Evolutionary conservation across 345 rosid species (phyloP), one percentile per base, ranked within the genome.

Genomic region (Dipteronia dyeriana): DNA sequence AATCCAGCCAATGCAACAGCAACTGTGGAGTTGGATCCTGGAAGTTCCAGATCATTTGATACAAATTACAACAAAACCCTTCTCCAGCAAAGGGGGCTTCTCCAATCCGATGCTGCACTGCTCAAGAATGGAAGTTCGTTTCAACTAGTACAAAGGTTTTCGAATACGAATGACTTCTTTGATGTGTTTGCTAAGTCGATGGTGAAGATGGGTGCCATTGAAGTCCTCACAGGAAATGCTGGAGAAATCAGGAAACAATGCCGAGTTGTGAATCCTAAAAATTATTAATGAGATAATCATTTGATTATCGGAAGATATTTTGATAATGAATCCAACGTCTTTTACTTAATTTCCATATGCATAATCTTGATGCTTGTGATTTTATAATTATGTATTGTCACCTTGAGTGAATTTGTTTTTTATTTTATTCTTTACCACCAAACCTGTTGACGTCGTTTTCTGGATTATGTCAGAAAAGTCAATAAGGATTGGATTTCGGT

Each of bases 231-330:
- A 0, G 86, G 84, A 20, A 54, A 70, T 23, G 20, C 72, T 13
- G 91, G 94, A 75, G 93, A 90, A 77, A 86, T 89, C 75, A 88
- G 93, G 69, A 79, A 23, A 45, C 82, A 85, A 0, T 89, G 94
- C 45, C 86, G 76, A 1, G 7, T 67, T 19, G 77, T 87, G 60
- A 89, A 90, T 73, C 38, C 38, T 34, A 34, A 34, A 34, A 4
- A 34, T 34, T 34, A 34, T 4, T 34, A 34, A 34, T 34, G 6
- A 34, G 38, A 34, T 34, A 0, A 34, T 5, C 38, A 34, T 34
- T 34, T 34, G 7, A 34, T 34, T 34, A 34, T 34, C 38, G 38
- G 38, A 34, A 4, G 38, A 34, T 34, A 31, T 31, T 31, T 31
- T 31, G 38, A 31, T 31, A 3, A 31, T 31, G 38, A 31, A 31